Base-by-base conservation (phyloP, 1,139 yeast genomes). In the Suzukiozyma palmioleophila region DNA sequence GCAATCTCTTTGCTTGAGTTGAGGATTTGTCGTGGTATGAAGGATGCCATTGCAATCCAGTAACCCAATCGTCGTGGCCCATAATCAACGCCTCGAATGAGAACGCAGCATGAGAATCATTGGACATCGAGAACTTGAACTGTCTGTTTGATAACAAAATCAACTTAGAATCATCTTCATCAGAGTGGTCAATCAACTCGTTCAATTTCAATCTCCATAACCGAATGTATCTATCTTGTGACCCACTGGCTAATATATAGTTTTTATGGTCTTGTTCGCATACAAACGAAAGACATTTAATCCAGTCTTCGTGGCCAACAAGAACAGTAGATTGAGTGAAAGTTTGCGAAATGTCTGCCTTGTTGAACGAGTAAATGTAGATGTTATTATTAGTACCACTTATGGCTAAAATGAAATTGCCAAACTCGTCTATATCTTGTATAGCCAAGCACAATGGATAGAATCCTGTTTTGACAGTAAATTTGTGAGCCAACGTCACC, bases 31-130 rank as follows among this genome's bases (percentile, higher is more conserved):
- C 28, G 26, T 35, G 41, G 29, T 46, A 42, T 1, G 54, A 47
- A 21, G 84, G 83, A 52, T 84, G 86, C 97, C 98, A 94, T 40
- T 75, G 71, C 34, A 92, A 68, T 8, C 89, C 81, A 10, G 92
- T 80, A 24, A 94, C 83, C 98, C 98, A 94, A 60, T 94, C 99
- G 57, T 94, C 99, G 59, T 94, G 98, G 8, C 98, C 98, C 84
- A 92, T 84, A 26, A 94, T 79, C 46, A 94, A 75, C 0, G 98
- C 97, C 56, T 94, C 98, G 56, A 89, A 89, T 47, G 79, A 80
- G 43, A 88, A 73, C 0, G 88, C 78, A 39, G 73, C 76, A 39
- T 64, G 60, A 5, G 57, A 46, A 8, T 43, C 40, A 11, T 53
- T 53, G 2, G 49, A 42, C 11, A 77, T 53, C 9, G 53, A 44